Base-by-base conservation (phyloP, 768 basidiomycete genomes). In the Strobilomyces echinocephalus region DNA sequence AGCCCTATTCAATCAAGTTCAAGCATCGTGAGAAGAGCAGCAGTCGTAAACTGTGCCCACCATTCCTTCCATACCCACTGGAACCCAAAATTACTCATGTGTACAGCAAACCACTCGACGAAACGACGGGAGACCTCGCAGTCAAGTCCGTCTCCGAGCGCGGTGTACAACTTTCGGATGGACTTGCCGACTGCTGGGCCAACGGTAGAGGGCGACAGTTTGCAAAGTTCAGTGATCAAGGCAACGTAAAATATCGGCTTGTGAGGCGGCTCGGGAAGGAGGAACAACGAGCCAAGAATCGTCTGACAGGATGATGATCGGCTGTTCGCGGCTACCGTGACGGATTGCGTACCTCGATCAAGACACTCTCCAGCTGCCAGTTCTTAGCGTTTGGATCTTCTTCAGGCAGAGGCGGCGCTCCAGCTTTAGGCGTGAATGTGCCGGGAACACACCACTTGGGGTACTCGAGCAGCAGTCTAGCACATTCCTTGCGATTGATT, bases 41-140 rank as follows among this genome's bases (percentile, higher is more conserved):
- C 6, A 30, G 26, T 50, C 1, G 18, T 14, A 2, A 43, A 42
- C 15, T 34, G 24, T 15, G 6, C 84, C 42, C 48, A 94, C 95
- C 97, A 99, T 79, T 98, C 97, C 64, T 92, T 95, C 97, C 97
- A 99, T 14, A 97, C 92, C 97, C 97, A 98, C 63, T 87, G 85
- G 72, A 97, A 99, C 24, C 86, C 87, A 68, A 97, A 99, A 72
- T 99, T 99, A 60, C 91, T 95, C 85, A 99, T 87, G 63, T 99
- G 97, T 2, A 89, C 78, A 2, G 91, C 80, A 61, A 98, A 97
- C 97, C 97, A 99, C 55, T 97, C 94, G 0, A 90, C 84, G 54
- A 94, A 89, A 30, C 91, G 77, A 45, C 86, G 80, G 2, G 85
- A 76, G 48, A 91, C 74, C 56, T 95, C 95, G 8, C 90, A 82